Conservation (phyloP, 2,329 filamentous ascomycete genomes). For the Dryadomyces quercus-mongolicae region DNA sequence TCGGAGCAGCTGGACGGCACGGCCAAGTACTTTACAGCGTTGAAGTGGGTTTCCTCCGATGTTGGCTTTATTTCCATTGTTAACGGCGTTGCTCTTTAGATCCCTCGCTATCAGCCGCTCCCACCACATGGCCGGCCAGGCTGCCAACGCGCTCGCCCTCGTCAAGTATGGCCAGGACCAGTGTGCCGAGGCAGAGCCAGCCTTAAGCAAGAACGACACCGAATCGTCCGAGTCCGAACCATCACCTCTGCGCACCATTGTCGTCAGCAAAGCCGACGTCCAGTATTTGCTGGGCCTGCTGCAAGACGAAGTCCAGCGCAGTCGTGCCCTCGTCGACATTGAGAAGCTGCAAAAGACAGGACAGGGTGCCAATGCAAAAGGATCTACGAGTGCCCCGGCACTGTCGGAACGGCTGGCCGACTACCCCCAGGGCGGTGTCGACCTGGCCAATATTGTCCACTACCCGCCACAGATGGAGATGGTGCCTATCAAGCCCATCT, state of each 20-base stretch:
- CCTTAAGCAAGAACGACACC: conserved; percentile 27
- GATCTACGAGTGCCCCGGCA: conserved; percentile 31
- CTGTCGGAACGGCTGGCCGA: conserved; percentile 64
- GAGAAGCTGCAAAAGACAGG: conserved; percentile 44
- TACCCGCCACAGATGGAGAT: conserved; percentile 76
- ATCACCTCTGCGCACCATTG: conserved; percentile 49
- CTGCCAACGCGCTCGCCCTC: conserved; percentile 74
- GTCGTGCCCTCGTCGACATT: conserved; percentile 77
- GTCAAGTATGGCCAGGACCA: conserved; percentile 60
- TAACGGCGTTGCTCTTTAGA: no score
- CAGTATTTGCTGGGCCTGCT: conserved; percentile 50
- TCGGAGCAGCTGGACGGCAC: conserved; percentile 68
- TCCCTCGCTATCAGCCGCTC: conserved; percentile 78
- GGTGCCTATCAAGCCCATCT: conserved; percentile 86
- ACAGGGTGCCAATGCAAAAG: neutral
- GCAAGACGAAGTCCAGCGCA: conserved; percentile 61
- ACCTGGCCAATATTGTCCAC: conserved; percentile 69
- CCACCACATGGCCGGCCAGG: conserved; percentile 60
- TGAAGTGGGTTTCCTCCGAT: conserved; percentile 57
- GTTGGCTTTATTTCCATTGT: no score
- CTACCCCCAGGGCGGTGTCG: conserved; percentile 58
- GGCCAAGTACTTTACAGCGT: conserved; percentile 70
- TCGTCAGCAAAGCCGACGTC: conserved; percentile 48
- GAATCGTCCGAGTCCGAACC: conserved; percentile 7
- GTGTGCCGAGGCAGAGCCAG: conserved; percentile 35